Evolutionary conservation across 495 filamentous ascomycete species (phyloP), one percentile per base, ranked within the genome.

Genomic region (Hypoxylon perforatum): DNA sequence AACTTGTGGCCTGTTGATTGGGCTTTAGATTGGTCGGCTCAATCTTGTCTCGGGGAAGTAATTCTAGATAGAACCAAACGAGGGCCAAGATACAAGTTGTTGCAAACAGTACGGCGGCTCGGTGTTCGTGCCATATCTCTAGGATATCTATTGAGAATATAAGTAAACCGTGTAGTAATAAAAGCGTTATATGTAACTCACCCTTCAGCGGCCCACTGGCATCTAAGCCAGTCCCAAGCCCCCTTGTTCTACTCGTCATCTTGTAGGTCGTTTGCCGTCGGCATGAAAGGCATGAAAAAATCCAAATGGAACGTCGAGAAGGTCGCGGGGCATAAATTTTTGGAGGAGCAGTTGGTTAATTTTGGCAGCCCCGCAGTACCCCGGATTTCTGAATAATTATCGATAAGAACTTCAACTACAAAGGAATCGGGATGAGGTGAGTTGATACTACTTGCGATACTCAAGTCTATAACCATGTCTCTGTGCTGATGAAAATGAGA

Each of bases 51-150:
- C 56, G 59, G 12, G 57, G 54, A 17, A 42, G 59, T 15, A 68
- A 64, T 28, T 62, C 63, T 55, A 86, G 66, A 55, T 80, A 77
- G 30, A 78, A 69, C 41, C 80, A 79, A 11, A 80, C 53, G 8
- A 77, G 61, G 12, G 73, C 63, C 12, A 84, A 64, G 23, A 76
- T 54, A 7, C 75, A 68, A 36, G 81, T 73, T 14, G 71, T 74
- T 51, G 79, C 72, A 17, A 84, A 60, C 18, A 88, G 71, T n/a
- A 88, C 80, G 2, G 80, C 75, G 21, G 82, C 73, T 38, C 86
- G 78, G 70, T 84, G 75, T 28, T 74, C 61, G 70, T 88, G 86
- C 86, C 86, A 88, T 19, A 84, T 59, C 59, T 81, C 81, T 25
- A 87, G 69, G 39, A 80, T 67, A 60, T 80, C 86, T 87, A 45